Evolutionary conservation across 2,329 filamentous ascomycete genomes (phyloP), one percentile per base, ranked within the genome.

Genomic region (Penicillium crustosum): DNA sequence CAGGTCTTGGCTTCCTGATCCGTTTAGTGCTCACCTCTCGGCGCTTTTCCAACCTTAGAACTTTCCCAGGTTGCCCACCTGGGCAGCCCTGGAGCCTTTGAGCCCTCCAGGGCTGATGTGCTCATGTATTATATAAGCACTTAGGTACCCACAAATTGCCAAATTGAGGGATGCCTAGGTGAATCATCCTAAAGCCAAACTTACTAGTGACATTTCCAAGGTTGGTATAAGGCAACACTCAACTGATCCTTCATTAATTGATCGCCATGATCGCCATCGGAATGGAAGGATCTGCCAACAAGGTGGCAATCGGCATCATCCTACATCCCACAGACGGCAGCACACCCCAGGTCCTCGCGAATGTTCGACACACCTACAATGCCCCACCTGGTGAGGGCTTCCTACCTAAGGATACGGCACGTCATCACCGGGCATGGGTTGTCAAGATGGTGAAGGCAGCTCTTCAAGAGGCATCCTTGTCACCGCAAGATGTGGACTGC

Each of bases 251-350:
- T 23, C 2, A 7, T 21, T 21, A 2, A 13, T 41, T 17, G 8
- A 17, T 35, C 19, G 38, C 12, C 49, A 86, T 87, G 81, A 88
- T 90, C 66, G 83, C 87, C 27, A 82, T 90, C 68, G 88, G 88
- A 29, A 83, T 91, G 73, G 94, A 99, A 81, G 93, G 94, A 75
- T 96, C 91, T 57, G 94, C 94, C 77, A 99, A 99, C 82, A 99
- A 99, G 78, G 86, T 99, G 52, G 94, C 93, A 66, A 89, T 97
- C 58, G 94, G 94, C 70, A 82, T 99, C 58, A 96, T 99, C 74
- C 84, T 86, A 25, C 94, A 97, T 79, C 78, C 61, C 70, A 78
- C 78, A 27, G 78, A 81, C 2, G 35, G 76, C 70, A 76, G 79
- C 59, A 78, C 82, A 36, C 83, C 89, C n/a, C 79, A 82, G 64